phyloP scores from a whole-genome alignment of 73 alveolate genomes.

The Stentor coeruleus region DNA sequence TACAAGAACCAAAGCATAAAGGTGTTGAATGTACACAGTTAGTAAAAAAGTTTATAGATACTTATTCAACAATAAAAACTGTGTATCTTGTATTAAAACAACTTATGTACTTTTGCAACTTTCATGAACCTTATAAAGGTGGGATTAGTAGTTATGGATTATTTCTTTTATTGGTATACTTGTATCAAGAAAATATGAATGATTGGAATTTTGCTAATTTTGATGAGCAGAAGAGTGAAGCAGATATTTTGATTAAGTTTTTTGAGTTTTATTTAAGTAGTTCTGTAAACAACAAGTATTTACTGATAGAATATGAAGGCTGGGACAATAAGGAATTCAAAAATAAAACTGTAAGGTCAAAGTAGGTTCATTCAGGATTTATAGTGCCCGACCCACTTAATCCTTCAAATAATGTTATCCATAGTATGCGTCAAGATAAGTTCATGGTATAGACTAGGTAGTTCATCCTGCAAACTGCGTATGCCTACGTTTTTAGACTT shows the following conservation, averaged over 20 bases:
- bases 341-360: neutral
- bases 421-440: neutral
- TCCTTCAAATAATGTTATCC: neutral
- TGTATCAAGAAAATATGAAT: neutral
- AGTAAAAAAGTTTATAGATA: conserved; percentile 18
- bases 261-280: neutral
- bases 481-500: neutral
- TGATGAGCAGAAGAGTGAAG: neutral
- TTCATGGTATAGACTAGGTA: neutral
- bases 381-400: neutral
- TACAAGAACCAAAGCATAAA: conserved; percentile 35
- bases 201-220: neutral
- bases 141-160: conserved; percentile 45
- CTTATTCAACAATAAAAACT: conserved; percentile 23
- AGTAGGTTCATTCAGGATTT: neutral
- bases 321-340: neutral
- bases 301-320: neutral
- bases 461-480: neutral
- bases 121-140: conserved; percentile 42
- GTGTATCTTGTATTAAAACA: conserved; percentile 30
- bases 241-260: neutral
- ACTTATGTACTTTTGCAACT: conserved; percentile 28
- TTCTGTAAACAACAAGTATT: neutral
- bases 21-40: conserved; percentile 35
- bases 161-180: conserved; percentile 28